Conservation (phyloP, 140 eudicot species). For the Erigeron philadelphicus region DNA sequence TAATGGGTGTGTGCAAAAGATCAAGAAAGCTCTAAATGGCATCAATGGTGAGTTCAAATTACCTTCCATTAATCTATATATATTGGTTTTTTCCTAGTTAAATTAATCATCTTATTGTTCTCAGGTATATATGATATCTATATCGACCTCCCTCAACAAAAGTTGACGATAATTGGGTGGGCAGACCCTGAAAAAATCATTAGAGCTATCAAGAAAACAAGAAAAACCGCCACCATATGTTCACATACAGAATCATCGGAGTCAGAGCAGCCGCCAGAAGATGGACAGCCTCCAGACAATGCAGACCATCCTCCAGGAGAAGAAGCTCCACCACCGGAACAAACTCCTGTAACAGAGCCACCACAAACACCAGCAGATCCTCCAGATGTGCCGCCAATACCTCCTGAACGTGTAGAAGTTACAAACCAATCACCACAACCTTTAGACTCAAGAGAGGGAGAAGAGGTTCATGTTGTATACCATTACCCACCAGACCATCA, state of each 20-base stretch:
- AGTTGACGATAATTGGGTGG: conserved; percentile 71
- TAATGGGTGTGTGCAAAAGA: conserved; percentile 90
- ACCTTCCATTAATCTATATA: neutral
- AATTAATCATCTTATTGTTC: no score
- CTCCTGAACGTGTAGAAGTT: conserved; percentile 36
- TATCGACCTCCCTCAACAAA: conserved; percentile 72
- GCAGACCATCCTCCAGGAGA: conserved; percentile 38
- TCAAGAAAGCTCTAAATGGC: conserved; percentile 76
- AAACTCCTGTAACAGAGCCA: conserved; percentile 42
- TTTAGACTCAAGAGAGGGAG: conserved; percentile 36
- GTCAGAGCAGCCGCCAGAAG: conserved; percentile 40
- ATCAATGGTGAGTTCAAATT: conserved; percentile 56
- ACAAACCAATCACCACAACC: conserved; percentile 37
- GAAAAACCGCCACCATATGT: conserved; percentile 77
- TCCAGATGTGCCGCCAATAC: conserved; percentile 35
- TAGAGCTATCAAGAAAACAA: conserved; percentile 73
- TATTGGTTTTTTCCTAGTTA: neutral
- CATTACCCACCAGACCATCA: conserved; percentile 57
- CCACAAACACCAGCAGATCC: conserved; percentile 44
- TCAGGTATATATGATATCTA: conserved; percentile 73
- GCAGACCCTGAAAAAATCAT: conserved; percentile 81
- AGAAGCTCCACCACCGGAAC: conserved; percentile 43
- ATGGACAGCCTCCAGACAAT: conserved; percentile 37
- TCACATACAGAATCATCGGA: conserved; percentile 45
- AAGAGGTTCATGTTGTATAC: conserved; percentile 62